Evolutionary conservation across 225 moss, liverwort and hornwort species (phyloP).

Genomic region (Pleurozium schreberi): DNA sequence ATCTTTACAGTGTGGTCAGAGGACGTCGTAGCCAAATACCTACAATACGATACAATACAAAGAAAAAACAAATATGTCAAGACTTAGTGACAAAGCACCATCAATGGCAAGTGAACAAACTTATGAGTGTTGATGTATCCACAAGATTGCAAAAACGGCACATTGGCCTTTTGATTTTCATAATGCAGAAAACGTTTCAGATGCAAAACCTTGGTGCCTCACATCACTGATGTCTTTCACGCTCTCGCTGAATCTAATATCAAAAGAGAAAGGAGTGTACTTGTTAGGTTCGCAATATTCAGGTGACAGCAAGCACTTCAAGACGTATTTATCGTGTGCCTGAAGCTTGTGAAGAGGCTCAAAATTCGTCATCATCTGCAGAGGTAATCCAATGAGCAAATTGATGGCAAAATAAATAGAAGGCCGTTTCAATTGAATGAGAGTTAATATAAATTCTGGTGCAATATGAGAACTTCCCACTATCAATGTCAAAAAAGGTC

Average conservation of each 20-base stretch:
- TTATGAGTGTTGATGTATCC: neutral
- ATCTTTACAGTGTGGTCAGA: slow-evolving; percentile 87
- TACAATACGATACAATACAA: neutral
- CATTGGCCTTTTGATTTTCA: neutral
- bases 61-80: neutral
- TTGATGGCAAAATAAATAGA: neutral
- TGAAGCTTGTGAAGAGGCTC: slow-evolving; percentile 92
- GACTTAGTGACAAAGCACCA: neutral
- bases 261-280: slow-evolving; percentile 9
- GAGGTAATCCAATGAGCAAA: neutral
- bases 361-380: slow-evolving; percentile 96
- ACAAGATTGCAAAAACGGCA: neutral
- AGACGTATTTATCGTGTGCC: slow-evolving; percentile 76
- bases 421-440: neutral
- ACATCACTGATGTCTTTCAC: neutral
- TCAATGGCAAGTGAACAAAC: neutral
- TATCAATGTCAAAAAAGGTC: neutral
- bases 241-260: neutral
- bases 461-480: neutral
- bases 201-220: neutral
- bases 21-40: slow-evolving; percentile 81
- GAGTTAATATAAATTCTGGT: neutral
- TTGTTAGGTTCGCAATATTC: slow-evolving; percentile 88
- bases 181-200: neutral
- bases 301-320: slow-evolving; percentile 90